Evolutionary conservation across 371 early-diverging fungal species (phyloP).

Genomic region (Cokeromyces recurvatus): DNA sequence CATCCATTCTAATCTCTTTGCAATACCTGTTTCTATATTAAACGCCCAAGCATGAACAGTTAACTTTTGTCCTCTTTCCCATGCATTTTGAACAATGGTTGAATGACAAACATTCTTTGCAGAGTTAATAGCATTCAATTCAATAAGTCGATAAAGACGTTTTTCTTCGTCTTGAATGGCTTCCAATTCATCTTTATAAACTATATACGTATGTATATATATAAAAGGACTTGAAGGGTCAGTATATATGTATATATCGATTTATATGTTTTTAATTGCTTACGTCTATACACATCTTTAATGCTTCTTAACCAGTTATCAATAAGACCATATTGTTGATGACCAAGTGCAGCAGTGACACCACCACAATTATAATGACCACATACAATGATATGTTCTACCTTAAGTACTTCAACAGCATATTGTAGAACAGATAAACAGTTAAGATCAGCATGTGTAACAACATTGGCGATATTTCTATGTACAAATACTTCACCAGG

Average conservation of each 20-base stretch:
- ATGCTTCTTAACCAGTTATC: slow-evolving; percentile 84
- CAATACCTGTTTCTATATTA: slow-evolving; percentile 57
- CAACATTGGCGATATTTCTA: slow-evolving; percentile 94
- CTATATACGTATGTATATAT: too few species aligned
- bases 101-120: slow-evolving; percentile 72
- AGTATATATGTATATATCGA: too few species aligned
- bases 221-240: too few species aligned
- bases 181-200: slow-evolving; percentile 50
- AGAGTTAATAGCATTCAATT: slow-evolving; percentile 74
- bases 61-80: slow-evolving; percentile 71
- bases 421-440: slow-evolving; percentile 87
- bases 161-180: slow-evolving; percentile 31
- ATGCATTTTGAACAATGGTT: slow-evolving; percentile 80
- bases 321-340: slow-evolving; percentile 68
- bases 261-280: slow-evolving; percentile 6
- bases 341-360: slow-evolving; percentile 65
- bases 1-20: slow-evolving; percentile 3
- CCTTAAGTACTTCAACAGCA: slow-evolving; percentile 87
- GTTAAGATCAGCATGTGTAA: slow-evolving; percentile 73
- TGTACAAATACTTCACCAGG: slow-evolving; percentile 94
- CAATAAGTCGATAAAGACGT: slow-evolving; percentile 44
- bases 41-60: slow-evolving; percentile 85
- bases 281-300: slow-evolving; percentile 68
- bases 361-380: slow-evolving; percentile 91
- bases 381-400: slow-evolving; percentile 89